phyloP scores from a whole-genome alignment of 345 rosid species.

The Euphorbia peplus region DNA sequence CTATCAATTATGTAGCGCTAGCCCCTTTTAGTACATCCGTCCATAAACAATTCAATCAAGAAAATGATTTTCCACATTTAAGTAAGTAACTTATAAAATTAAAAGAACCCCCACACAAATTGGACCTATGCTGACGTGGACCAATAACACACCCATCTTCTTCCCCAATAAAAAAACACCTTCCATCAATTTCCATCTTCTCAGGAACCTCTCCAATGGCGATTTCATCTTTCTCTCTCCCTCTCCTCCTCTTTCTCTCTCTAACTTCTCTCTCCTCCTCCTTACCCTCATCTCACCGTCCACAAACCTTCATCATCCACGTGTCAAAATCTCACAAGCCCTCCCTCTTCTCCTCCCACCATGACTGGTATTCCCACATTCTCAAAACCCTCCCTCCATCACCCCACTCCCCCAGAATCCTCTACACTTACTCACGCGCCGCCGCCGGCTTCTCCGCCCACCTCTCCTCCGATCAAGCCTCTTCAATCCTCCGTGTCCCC shows the following conservation, averaged over 20 bases:
- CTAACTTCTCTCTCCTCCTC: constrained; percentile 1
- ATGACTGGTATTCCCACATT: constrained; percentile 64
- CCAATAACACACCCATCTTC: not conserved
- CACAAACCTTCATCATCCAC: constrained; percentile 59
- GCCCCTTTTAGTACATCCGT: no score
- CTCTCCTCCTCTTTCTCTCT: constrained; percentile 24
- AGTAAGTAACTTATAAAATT: no score
- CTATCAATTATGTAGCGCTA: no score
- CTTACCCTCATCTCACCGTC: constrained; percentile 23
- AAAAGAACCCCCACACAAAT: not conserved
- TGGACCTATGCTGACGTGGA: constrained; percentile 19
- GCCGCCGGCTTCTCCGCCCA: constrained; percentile 74
- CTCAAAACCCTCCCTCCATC: constrained; percentile 58
- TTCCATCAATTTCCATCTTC: constrained; percentile 15
- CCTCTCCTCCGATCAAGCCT: constrained; percentile 51
- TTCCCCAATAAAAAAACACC: not conserved
- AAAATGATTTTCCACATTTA: not conserved
- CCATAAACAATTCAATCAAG: no score
- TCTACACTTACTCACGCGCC: constrained; percentile 66
- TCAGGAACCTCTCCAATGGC: constrained; percentile 21
- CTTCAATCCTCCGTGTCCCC: constrained; percentile 36
- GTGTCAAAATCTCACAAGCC: constrained; percentile 63
- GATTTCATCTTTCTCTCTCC: constrained; percentile 18
- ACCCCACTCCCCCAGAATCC: constrained; percentile 45
- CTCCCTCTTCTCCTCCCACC: constrained; percentile 50